A percentile compares a stretch with the other conserved stretches of the same genome.
Evolutionary conservation across 2,329 filamentous ascomycete species (phyloP).

Genomic region (Sarocladium oryzae): DNA sequence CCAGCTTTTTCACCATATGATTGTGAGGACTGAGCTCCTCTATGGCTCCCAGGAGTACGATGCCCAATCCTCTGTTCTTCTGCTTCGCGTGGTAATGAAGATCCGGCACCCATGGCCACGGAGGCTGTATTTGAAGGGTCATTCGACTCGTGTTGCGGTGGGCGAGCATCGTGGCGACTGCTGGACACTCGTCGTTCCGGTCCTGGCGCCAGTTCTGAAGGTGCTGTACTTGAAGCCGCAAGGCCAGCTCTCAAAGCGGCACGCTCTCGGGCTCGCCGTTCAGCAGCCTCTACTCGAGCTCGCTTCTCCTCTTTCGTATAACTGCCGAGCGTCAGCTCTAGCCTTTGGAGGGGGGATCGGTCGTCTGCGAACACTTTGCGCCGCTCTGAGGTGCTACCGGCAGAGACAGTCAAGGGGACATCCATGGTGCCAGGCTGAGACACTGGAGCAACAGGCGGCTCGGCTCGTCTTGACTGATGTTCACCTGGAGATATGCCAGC

Average conservation of each 20-base stretch:
- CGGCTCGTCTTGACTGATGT: not conserved
- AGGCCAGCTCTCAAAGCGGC: constrained; percentile 32
- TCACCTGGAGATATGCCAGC: not conserved
- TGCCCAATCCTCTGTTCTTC: not conserved
- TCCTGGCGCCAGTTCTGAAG: not conserved
- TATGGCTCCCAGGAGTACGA: not conserved
- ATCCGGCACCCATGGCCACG: no score
- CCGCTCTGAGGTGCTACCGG: constrained; percentile 31
- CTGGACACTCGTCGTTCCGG: constrained; percentile 3
- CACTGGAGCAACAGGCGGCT: not conserved
- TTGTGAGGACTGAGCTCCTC: not conserved
- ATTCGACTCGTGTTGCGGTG: not conserved
- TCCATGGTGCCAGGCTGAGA: not conserved
- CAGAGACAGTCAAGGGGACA: constrained; percentile 4
- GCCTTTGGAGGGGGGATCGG: constrained; percentile 84
- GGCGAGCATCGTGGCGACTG: not conserved
- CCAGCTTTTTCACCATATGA: not conserved
- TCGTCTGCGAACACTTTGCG: constrained; percentile 65
- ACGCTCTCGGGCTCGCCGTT: constrained; percentile 62
- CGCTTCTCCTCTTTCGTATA: constrained; percentile 96
- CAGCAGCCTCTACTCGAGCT: constrained; percentile 75
- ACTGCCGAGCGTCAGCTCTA: constrained; percentile 84
- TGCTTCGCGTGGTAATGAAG: no score
- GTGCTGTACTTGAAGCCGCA: not conserved
- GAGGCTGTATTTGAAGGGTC: not conserved